phyloP scores from a whole-genome alignment of 208 protist genomes.

The Trypanosoma platydactyli region DNA sequence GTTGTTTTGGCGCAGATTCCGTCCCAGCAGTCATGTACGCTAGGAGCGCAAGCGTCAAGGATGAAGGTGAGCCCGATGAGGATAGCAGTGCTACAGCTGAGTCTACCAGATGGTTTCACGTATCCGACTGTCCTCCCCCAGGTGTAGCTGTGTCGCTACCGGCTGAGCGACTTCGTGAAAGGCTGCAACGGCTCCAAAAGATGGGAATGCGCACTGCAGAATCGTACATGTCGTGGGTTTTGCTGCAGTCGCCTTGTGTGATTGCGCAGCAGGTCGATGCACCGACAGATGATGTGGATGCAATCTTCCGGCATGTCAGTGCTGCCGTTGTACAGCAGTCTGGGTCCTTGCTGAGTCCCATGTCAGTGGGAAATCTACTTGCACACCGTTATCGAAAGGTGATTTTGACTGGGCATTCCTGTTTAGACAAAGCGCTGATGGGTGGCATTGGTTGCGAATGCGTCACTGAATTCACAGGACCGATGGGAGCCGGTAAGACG shows the following conservation, averaged over 20 bases:
- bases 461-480: constrained; percentile 61
- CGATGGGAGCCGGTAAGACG: constrained; percentile 36
- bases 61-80: not conserved
- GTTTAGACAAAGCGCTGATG: constrained; percentile 47
- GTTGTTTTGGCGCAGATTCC: too few relatives aligned
- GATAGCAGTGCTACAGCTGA: not conserved
- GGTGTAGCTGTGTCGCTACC: not conserved
- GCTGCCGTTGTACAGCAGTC: not conserved
- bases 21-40: too few relatives aligned
- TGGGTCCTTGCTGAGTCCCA: not conserved
- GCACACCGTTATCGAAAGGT: constrained; percentile 1
- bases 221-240: not conserved
- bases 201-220: not conserved
- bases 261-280: constrained; percentile 20
- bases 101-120: not conserved
- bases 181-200: constrained; percentile 3
- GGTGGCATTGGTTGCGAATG: constrained; percentile 48
- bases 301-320: constrained; percentile 22
- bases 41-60: too few relatives aligned
- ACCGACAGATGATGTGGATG: constrained; percentile 21
- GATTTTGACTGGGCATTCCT: constrained; percentile 41
- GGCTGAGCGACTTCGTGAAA: not conserved
- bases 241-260: constrained; percentile 22
- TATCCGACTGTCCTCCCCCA: not conserved
- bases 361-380: constrained; percentile 19